These are phyloP conservation scores for Eimeria sp. DNA, from an alignment of 169 alveolate species.

Conservation along the genomic window DNA sequence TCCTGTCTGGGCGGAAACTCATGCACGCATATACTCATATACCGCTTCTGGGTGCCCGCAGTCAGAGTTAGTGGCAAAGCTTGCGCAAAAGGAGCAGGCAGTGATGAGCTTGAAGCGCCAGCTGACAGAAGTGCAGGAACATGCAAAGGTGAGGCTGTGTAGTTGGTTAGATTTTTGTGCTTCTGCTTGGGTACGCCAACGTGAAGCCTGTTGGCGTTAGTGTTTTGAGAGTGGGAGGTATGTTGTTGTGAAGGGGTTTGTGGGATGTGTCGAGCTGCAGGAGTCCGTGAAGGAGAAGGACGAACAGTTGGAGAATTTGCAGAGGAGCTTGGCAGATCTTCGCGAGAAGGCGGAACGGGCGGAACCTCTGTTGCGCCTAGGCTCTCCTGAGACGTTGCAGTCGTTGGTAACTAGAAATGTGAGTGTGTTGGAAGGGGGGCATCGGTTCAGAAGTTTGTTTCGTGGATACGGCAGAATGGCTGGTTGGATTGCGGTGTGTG, in stretches of 20 bases:
- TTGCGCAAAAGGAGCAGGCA: conserved; percentile 41
- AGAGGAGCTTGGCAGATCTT: conserved; percentile 42
- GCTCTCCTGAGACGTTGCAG: conserved; percentile 3
- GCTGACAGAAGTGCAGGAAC: conserved; percentile 32
- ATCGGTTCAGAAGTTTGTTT: neutral
- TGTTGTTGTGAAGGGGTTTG: neutral
- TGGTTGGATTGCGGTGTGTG: too few relatives aligned
- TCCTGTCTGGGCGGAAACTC: neutral
- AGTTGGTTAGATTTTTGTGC: neutral
- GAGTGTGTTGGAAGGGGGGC: neutral
- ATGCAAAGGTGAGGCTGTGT: neutral
- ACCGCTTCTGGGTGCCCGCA: neutral
- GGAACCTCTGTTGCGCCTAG: conserved; percentile 36
- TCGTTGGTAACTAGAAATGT: neutral
- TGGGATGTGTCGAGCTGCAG: conserved; percentile 12
- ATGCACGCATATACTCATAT: neutral
- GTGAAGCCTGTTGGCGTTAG: neutral
- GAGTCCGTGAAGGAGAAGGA: conserved; percentile 51
- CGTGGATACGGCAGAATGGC: neutral
- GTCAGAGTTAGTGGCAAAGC: conserved; percentile 23
- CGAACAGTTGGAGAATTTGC: conserved; percentile 43
- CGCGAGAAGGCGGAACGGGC: conserved; percentile 43
- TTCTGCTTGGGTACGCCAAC: neutral
- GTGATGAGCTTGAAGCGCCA: conserved; percentile 42
- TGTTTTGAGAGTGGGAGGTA: neutral